These are phyloP conservation scores for Fusarium tanahbumbuense DNA, from an alignment of 2,329 filamentous ascomycete species.

Conservation along the genomic window DNA sequence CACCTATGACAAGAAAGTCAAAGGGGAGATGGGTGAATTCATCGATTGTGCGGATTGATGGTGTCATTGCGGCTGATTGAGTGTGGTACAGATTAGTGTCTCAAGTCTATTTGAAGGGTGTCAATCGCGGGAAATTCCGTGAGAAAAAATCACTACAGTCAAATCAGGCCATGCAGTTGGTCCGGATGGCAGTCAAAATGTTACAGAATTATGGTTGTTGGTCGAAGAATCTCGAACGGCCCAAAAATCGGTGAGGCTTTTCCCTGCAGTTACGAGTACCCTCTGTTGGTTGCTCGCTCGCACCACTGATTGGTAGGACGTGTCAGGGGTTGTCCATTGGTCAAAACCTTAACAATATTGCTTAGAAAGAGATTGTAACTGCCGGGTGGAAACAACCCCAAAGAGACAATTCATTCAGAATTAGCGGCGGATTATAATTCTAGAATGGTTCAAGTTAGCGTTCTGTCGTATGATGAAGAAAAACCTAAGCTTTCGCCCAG, in stretches of 20 bases:
- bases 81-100: neutral
- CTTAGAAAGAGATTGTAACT: neutral
- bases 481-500: slow-evolving; percentile 33
- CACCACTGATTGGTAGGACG: neutral
- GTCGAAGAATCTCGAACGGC: neutral
- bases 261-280: slow-evolving; percentile 17
- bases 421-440: neutral
- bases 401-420: neutral
- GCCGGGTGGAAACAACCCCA: neutral
- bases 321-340: neutral
- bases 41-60: slow-evolving; percentile 17
- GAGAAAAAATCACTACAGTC: neutral
- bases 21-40: slow-evolving; percentile 44
- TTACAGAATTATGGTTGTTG: neutral
- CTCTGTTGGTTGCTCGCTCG: neutral
- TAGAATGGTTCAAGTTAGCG: neutral
- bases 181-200: neutral
- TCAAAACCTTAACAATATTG: neutral
- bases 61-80: slow-evolving; percentile 18
- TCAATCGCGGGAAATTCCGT: neutral
- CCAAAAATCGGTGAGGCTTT: slow-evolving; percentile 8
- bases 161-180: neutral
- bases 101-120: slow-evolving; percentile 10
- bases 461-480: slow-evolving; percentile 17
- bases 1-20: slow-evolving; percentile 61